Evolutionary conservation across 495 filamentous ascomycete species (phyloP), one percentile per base, ranked within the genome.

Genomic region (Hypoxylon perforatum): DNA sequence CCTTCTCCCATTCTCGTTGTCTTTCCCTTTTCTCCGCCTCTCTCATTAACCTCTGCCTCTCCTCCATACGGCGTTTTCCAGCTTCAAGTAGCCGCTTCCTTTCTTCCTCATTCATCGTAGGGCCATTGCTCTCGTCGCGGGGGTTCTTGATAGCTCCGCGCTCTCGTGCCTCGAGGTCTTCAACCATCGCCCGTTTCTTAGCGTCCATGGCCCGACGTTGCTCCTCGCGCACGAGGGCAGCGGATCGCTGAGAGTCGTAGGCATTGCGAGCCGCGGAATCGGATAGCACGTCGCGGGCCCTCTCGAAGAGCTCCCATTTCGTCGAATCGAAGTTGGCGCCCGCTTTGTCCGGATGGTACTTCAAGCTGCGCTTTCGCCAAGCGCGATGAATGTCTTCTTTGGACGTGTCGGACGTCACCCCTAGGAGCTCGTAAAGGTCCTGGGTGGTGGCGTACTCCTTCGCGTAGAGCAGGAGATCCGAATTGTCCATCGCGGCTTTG

Each of bases 261-360:
- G 73, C 73, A 5, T 74, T 75, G 57, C 79, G 76, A 10, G 78
- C 77, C 15, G 72, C 76, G 0, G 72, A 47, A 56, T 69, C 69
- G 58, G 75, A 64, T 19, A 84, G 74, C 44, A 81, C 77, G 61
- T 80, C 80, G 64, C 80, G 76, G 5, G 81, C 79, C 19, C 77
- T 75, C 63, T 80, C 80, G 70, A 82, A 77, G 3, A 76, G 71
- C 66, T 81, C 76, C 78, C 81, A 84, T 65, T 78, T 72, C 12
- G 62, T 73, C 9, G 80, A 66, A 61, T 82, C 80, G 73, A 80
- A 84, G 58, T 73, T 63, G 25, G 75, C 76, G 58, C 78, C 75
- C 1, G 80, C 76, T 64, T 82, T 82, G 77, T 84, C 81, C n/a
- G 81, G 81, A 47, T 84, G 81, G 41, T 81, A 75, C n/a, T 81